Conservation (phyloP, 208 protist species). For the Wallacemonas rigidus region DNA sequence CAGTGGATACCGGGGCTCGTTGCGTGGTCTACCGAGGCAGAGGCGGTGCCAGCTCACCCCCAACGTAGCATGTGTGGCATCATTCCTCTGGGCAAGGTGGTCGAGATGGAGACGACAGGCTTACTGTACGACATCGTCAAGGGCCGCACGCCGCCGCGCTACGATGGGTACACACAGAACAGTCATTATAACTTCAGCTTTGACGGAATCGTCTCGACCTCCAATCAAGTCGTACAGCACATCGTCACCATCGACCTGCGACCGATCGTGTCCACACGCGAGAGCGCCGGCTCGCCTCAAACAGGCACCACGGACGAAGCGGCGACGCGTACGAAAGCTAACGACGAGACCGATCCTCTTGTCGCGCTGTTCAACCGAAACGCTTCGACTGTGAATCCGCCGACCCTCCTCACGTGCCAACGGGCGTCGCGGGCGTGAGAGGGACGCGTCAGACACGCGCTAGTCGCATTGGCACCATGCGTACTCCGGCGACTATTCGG, state of each 20-base stretch:
- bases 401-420: slow-evolving; percentile 25
- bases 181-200: slow-evolving; percentile 49
- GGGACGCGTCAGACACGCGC: background rate
- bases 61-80: slow-evolving; percentile 52
- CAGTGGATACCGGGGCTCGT: slow-evolving; percentile 34
- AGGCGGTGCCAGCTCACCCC: background rate
- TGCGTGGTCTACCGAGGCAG: background rate
- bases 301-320: background rate
- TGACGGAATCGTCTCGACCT: slow-evolving; percentile 55
- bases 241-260: slow-evolving; percentile 70
- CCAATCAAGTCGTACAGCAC: slow-evolving; percentile 44
- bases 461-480: slow-evolving; percentile 3
- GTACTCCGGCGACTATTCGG: background rate
- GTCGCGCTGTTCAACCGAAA: background rate
- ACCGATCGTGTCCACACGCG: background rate
- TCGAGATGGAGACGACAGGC: slow-evolving; percentile 72
- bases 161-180: slow-evolving; percentile 52
- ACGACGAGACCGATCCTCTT: background rate
- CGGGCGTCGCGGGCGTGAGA: background rate
- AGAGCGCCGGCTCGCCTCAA: background rate
- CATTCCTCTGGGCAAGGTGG: slow-evolving; percentile 54
- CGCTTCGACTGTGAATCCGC: slow-evolving; percentile 19
- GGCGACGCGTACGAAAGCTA: background rate
- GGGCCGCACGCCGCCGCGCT: slow-evolving; percentile 28
- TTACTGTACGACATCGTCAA: slow-evolving; percentile 73